Percentiles rank a stretch among this genome's conserved stretches.
Conservation (phyloP, 129 eudicot genomes). For the Heracleum sosnowskyi region DNA sequence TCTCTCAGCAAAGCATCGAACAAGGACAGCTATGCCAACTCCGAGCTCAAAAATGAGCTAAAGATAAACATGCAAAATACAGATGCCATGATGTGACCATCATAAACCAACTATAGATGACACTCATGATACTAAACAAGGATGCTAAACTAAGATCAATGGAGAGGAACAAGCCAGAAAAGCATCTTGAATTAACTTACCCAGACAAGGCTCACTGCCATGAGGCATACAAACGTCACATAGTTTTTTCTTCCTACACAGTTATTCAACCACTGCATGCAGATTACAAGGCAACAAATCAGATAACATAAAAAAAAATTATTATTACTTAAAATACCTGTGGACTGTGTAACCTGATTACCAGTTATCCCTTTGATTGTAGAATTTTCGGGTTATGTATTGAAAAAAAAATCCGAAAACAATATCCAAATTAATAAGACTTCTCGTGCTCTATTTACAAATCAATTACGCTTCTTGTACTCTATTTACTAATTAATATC, state of each 20-base stretch:
- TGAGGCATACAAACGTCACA: slow-evolving; percentile 64
- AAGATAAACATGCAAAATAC: slow-evolving; percentile 9
- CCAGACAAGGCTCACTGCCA: slow-evolving; percentile 79
- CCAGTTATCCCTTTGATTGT: not conserved
- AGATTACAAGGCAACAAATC: slow-evolving; percentile 16
- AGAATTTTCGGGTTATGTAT: too few species aligned
- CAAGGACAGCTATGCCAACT: slow-evolving; percentile 78
- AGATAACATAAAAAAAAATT: slow-evolving; percentile 1
- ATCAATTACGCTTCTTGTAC: not conserved
- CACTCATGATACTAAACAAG: not conserved
- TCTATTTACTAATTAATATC: not conserved
- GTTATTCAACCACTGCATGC: slow-evolving; percentile 86
- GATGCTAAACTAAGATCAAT: not conserved
- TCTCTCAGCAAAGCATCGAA: slow-evolving; percentile 65
- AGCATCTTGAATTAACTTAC: slow-evolving; percentile 31
- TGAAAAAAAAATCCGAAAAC: not conserved
- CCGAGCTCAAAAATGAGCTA: slow-evolving; percentile 74
- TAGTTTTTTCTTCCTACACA: slow-evolving; percentile 90
- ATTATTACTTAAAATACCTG: not conserved
- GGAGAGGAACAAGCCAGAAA: not conserved
- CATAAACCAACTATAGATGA: slow-evolving; percentile 6
- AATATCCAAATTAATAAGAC: not conserved
- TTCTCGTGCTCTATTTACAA: not conserved
- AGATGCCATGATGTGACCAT: slow-evolving; percentile 5
- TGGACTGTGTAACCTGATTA: not conserved